Percentiles rank a stretch among this genome's conserved stretches.
These are phyloP conservation scores for Coleophoma eucalyptorum DNA, from an alignment of 2,329 filamentous ascomycete genomes.

Conservation along the genomic window DNA sequence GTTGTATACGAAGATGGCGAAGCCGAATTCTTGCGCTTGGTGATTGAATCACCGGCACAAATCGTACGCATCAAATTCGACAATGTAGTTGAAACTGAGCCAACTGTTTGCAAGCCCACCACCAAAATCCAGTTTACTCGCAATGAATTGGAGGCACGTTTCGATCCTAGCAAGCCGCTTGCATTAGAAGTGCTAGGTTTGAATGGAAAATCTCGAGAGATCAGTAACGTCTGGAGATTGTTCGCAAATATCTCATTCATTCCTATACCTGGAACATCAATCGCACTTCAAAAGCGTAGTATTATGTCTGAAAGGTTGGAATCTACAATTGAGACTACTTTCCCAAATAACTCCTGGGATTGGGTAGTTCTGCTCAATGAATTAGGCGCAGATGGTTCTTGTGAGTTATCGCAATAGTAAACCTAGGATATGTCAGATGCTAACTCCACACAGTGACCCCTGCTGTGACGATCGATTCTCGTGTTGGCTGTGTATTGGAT, in stretches of 20 bases:
- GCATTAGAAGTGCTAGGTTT: conserved; percentile 30
- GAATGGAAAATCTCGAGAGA: conserved; percentile 34
- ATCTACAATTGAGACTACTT: not conserved
- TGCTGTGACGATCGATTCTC: conserved; percentile 39
- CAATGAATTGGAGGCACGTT: conserved; percentile 27
- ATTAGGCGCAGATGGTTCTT: conserved; percentile 5
- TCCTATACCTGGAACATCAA: conserved; percentile 32
- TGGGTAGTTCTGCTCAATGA: conserved; percentile 30
- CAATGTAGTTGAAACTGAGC: conserved; percentile 10
- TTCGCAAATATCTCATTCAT: conserved; percentile 28
- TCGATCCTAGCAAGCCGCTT: conserved; percentile 25
- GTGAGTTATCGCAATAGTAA: conserved; percentile 7
- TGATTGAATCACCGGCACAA: conserved; percentile 19
- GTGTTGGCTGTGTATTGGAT: conserved; percentile 39
- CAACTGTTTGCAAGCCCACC: conserved; percentile 14
- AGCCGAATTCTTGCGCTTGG: conserved; percentile 15
- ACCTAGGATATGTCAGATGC: not conserved
- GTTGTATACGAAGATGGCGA: conserved; percentile 19
- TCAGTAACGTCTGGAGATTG: conserved; percentile 30
- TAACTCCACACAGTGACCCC: conserved; percentile 20
- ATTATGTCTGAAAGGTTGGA: conserved; percentile 1
- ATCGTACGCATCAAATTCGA: conserved; percentile 27
- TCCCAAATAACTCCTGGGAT: conserved; percentile 4
- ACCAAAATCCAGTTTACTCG: conserved; percentile 17
- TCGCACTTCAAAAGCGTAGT: conserved; percentile 32